Evolutionary conservation across 306 rosid genomes (phyloP).

Genomic region (Ormosia semicastrata): DNA sequence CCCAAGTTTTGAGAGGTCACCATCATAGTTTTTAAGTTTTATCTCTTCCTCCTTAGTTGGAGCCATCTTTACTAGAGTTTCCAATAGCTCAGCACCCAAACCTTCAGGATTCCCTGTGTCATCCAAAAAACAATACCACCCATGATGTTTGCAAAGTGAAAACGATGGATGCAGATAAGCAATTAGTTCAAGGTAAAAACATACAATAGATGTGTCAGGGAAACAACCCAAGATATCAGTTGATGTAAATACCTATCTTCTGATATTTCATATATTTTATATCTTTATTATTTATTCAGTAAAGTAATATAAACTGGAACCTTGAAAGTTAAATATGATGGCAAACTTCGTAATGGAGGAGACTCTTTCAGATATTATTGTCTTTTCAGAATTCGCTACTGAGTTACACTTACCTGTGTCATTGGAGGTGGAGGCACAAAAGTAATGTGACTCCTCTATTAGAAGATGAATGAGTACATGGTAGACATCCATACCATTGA

Average conservation of each 20-base stretch:
- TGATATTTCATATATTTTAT: not conserved
- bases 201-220: not conserved
- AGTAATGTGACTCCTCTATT: not conserved
- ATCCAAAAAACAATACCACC: slow-evolving; percentile 13
- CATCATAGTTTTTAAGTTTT: slow-evolving; percentile 68
- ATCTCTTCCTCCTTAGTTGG: slow-evolving; percentile 99
- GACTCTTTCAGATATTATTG: not conserved
- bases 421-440: not conserved
- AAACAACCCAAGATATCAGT: slow-evolving; percentile 5
- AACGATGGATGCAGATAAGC: not conserved
- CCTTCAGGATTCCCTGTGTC: slow-evolving; percentile 88
- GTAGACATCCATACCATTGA: not conserved
- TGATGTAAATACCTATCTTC: not conserved
- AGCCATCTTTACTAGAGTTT: slow-evolving; percentile 98
- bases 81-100: slow-evolving; percentile 89
- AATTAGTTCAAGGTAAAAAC: not conserved
- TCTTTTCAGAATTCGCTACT: not conserved
- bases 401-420: not conserved
- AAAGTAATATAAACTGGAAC: not conserved
- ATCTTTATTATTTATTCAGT: not conserved
- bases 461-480: not conserved
- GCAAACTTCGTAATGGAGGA: not conserved
- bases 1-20: slow-evolving; percentile 79
- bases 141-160: slow-evolving; percentile 22
- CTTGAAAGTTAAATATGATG: not conserved